Evolutionary conservation across 73 alveolate genomes (phyloP), one percentile per base, ranked within the genome.

Genomic region (Tetrahymena thermophila): DNA sequence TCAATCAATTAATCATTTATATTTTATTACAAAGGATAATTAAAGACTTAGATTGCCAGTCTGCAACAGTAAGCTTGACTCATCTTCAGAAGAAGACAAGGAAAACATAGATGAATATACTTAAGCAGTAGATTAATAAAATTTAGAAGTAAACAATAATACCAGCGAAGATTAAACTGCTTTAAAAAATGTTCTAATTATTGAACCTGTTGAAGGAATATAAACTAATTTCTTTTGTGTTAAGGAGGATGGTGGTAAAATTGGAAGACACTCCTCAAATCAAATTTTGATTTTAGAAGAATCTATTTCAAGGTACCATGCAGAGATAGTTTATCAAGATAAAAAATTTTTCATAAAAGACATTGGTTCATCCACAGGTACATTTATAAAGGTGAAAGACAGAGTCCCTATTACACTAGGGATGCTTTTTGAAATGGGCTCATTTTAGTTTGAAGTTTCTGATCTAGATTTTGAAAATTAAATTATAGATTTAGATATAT

Each of bases 401-500:
- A 97, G 97, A 94, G 97, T 97, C 35, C 94, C 89, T 25, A 93
- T 98, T 14, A 94, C 93, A 85, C 93, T 85, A 57, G 97, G 97
- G 17, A 98, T 98, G 99, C 96, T 98, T 97, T 96, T 98, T 93
- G 96, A 98, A 83, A 96, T 98, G 98, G 99, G 99, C 11, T 85
- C 97, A 34, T 94, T 96, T 85, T 96, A 98, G 94, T 98, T 96
- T 85, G 98, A 98, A 94, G 98, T 98, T 37, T 93, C 71, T 55
- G 85, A 38, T 34, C 25, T 95, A 35, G 50, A 85, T 50, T 28
- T 28, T 34, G 56, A 85, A 28, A 71, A 71, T 28, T n/a, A 71
- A 71, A 31, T 31, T 71, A 71, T 71, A 5, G 23, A 17, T n/a
- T 71, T 71, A 71, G 37, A 31, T 28, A 71, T 71, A 2, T 71